phyloP scores from a whole-genome alignment of 305 asterid genomes.

The Fraxinus ornus region DNA sequence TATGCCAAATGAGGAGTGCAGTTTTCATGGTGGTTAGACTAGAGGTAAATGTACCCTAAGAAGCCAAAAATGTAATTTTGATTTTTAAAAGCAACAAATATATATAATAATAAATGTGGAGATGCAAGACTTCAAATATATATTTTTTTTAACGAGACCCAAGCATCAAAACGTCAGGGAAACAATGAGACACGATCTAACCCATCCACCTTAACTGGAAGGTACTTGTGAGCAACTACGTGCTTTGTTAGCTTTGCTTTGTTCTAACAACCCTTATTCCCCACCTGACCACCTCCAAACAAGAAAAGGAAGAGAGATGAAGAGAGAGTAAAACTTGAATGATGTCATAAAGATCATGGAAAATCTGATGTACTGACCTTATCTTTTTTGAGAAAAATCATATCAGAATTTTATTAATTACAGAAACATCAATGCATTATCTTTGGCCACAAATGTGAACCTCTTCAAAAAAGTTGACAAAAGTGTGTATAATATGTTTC shows the following conservation, averaged over 20 bases:
- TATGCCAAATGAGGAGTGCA: background rate
- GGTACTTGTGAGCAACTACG: background rate
- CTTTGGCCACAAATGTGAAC: background rate
- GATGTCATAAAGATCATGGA: background rate
- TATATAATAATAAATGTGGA: background rate
- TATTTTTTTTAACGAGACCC: background rate
- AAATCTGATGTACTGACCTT: background rate
- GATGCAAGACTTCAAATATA: background rate
- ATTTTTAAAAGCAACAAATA: background rate
- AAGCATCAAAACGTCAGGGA: background rate
- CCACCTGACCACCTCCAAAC: background rate
- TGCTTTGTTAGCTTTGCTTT: background rate
- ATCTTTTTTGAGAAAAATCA: background rate
- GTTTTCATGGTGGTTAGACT: background rate
- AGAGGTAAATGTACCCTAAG: background rate
- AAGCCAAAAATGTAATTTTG: background rate
- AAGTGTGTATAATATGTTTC: conserved; percentile 10
- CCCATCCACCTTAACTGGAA: background rate
- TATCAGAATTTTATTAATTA: background rate
- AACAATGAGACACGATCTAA: background rate
- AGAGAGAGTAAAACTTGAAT: background rate
- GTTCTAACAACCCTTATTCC: background rate
- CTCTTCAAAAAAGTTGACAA: conserved; percentile 8
- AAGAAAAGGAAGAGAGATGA: background rate
- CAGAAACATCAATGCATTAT: background rate